These are phyloP conservation scores for Ophiostoma ulmi DNA, from an alignment of 2,329 filamentous ascomycete species.

Conservation along the genomic window DNA sequence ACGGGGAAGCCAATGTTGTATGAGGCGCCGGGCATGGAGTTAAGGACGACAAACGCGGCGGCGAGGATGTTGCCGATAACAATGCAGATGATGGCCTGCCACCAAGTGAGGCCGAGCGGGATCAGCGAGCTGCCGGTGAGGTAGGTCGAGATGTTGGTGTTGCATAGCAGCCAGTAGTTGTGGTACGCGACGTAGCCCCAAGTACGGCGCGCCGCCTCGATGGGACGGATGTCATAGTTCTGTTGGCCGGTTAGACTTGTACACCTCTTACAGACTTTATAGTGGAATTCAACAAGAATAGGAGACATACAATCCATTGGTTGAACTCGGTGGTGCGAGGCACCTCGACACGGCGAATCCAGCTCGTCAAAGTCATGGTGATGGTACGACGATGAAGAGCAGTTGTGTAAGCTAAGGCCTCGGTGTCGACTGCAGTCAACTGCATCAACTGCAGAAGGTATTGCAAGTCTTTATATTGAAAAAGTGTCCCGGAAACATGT, in stretches of 20 bases:
- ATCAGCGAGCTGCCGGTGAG: slow-evolving; percentile 12
- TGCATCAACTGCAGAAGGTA: neutral
- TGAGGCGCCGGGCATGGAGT: slow-evolving; percentile 10
- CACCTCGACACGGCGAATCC: slow-evolving; percentile 10
- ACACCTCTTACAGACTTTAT: neutral
- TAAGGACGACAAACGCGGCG: slow-evolving; percentile 3
- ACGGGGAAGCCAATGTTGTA: slow-evolving; percentile 14
- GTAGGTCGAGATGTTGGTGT: slow-evolving; percentile 15
- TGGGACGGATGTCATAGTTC: slow-evolving; percentile 13
- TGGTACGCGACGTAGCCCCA: slow-evolving; percentile 14
- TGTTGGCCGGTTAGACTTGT: neutral
- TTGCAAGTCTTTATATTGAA: neutral
- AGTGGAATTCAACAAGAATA: neutral
- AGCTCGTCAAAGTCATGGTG: slow-evolving; percentile 11
- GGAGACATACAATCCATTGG: slow-evolving; percentile 9
- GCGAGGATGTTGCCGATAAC: neutral
- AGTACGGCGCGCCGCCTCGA: slow-evolving; percentile 5
- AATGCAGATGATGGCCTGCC: slow-evolving; percentile 14
- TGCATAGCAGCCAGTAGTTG: slow-evolving; percentile 15
- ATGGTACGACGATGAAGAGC: neutral
- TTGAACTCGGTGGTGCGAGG: slow-evolving; percentile 12
- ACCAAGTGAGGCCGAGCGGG: slow-evolving; percentile 9
- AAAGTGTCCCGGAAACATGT: neutral
- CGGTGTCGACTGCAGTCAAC: neutral
- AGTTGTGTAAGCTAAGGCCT: neutral